Evolutionary conservation across 352 stramenopile species (phyloP), one percentile per base, ranked within the genome.

Genomic region (Thalassiosira livingstoniorum): DNA sequence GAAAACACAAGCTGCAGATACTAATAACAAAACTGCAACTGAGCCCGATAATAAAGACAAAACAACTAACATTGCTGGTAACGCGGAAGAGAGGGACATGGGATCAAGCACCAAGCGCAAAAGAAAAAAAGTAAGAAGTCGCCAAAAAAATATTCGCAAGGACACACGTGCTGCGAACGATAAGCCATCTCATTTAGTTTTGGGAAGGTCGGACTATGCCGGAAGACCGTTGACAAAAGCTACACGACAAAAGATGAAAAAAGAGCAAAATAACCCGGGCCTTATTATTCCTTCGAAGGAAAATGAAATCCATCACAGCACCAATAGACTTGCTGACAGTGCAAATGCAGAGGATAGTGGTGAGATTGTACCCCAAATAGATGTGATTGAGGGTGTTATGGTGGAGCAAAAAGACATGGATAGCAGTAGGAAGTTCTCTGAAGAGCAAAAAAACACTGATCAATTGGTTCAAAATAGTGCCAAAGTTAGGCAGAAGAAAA

Each of bases 101-200:
- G 21, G 58, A 7, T 39, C 23, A 21, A 70, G 62, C 4, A 69
- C 79, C 53, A 83, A 81, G 34, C 72, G 61, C 39, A 87, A 80
- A 79, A 15, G 54, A 45, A 75, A 84, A 18, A 95, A 95, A 68
- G 69, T 91, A 27, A 78, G 91, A 39, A 91, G 80, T 53, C 81
- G 86, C 34, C 91, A 95, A 84, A 95, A 95, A 81, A 95, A 95
- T 68, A 94, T 95, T 75, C 55, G 78, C 34, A 93, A 93, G 76
- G 91, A 95, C 62, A 90, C 85, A 60, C 86, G 91, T 61, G 5
- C 72, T 23, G 51, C 35, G 0, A 78, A 87, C 21, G 58, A 89
- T 21, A 94, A 92, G 70, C 91, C 91, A 31, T 61, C 78, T 21
- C 86, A 94, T 82, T 58, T 95, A 0, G 53, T 88, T 42, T 39